Evolutionary conservation across 73 alveolate genomes (phyloP).

Genomic region (Paramecium tetraurelia): DNA sequence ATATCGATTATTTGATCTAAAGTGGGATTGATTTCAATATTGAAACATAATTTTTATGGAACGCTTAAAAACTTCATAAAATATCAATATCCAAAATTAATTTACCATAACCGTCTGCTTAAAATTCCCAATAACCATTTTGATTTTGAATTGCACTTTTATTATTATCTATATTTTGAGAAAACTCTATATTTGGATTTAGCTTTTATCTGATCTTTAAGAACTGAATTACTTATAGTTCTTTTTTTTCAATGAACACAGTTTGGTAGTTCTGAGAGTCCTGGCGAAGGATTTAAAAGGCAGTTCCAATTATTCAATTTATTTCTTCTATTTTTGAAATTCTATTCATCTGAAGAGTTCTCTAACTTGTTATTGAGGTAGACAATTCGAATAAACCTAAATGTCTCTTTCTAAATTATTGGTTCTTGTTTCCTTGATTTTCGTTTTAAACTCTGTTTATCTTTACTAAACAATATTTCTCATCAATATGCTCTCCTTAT

Average conservation of each 20-base stretch:
- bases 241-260: background rate
- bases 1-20: background rate
- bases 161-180: background rate
- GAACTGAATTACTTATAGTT: background rate
- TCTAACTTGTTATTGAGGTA: constrained; percentile 18
- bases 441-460: background rate
- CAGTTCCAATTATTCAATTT: background rate
- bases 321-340: background rate
- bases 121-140: background rate
- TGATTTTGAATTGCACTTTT: background rate
- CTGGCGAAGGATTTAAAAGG: background rate
- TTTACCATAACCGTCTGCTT: background rate
- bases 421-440: background rate
- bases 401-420: constrained; percentile 15
- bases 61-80: background rate
- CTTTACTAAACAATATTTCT: background rate
- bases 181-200: background rate
- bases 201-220: background rate
- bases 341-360: background rate
- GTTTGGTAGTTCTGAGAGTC: background rate
- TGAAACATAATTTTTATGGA: background rate
- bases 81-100: constrained; percentile 45
- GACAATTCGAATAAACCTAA: background rate
- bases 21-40: background rate
- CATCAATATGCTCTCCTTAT: background rate